Percentiles rank a stretch among this genome's conserved stretches.
Conservation (phyloP, 495 filamentous ascomycete genomes). For the Thozetella sp. region DNA sequence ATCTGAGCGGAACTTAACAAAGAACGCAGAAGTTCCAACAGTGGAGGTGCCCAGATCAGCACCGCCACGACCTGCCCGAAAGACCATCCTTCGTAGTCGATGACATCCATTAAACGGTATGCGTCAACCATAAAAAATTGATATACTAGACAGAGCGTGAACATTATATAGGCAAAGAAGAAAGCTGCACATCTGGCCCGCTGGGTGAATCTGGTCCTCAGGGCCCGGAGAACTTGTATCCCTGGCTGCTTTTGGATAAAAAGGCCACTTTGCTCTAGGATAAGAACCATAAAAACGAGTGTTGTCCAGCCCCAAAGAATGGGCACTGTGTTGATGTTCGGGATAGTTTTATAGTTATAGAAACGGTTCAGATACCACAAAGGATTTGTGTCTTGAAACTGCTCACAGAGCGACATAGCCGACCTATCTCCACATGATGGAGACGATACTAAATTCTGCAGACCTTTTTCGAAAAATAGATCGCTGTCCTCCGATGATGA, state of each 20-base stretch:
- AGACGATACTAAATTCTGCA: background rate
- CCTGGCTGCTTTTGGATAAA: background rate
- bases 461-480: background rate
- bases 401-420: background rate
- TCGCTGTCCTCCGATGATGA: background rate
- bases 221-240: background rate
- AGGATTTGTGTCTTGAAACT: background rate
- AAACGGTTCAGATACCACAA: background rate
- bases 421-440: background rate
- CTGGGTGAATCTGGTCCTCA: background rate
- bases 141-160: background rate
- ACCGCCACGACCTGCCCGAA: conserved; percentile 1
- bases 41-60: background rate
- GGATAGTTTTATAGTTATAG: background rate
- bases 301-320: background rate
- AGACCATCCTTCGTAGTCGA: background rate
- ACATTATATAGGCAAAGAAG: background rate
- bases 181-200: too few species aligned
- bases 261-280: background rate
- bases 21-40: background rate
- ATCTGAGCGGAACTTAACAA: too few species aligned
- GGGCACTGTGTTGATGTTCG: background rate
- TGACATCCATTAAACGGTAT: background rate
- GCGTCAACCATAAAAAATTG: background rate
- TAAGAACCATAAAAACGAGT: background rate